A percentile compares a stretch with the other conserved stretches of the same genome.
phyloP scores from a whole-genome alignment of 345 rosid species.

The Viola odorata region DNA sequence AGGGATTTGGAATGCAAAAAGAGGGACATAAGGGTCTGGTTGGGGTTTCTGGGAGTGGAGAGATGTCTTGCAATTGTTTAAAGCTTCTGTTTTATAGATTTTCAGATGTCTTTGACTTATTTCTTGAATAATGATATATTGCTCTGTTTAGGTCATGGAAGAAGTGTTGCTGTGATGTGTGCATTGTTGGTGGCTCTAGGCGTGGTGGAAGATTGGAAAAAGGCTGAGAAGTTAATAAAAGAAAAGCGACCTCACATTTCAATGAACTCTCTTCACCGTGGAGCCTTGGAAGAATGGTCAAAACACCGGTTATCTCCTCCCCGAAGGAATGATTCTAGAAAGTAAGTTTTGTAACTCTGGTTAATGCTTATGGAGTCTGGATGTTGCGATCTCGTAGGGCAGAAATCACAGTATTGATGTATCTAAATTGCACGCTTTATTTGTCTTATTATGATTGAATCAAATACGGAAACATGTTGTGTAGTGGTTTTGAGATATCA shows the following conservation, averaged over 20 bases:
- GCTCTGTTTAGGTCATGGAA: conserved; percentile 53
- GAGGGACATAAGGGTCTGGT: no score
- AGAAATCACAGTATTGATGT: conserved; percentile 1
- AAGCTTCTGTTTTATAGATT: no score
- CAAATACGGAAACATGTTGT: no score
- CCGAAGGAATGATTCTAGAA: conserved; percentile 11
- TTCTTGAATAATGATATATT: not conserved
- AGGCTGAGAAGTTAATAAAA: conserved; percentile 46
- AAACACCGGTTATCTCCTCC: conserved; percentile 35
- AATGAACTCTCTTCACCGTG: conserved; percentile 47
- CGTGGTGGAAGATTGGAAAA: conserved; percentile 57
- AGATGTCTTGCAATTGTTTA: not conserved
- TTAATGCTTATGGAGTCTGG: no score
- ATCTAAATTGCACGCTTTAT: no score
- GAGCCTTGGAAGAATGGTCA: conserved; percentile 63
- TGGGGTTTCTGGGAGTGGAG: not conserved
- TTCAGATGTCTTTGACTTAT: not conserved
- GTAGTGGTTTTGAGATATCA: not conserved
- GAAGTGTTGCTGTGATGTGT: conserved; percentile 66
- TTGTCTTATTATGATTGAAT: no score
- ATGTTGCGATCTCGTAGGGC: not conserved
- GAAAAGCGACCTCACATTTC: conserved; percentile 45
- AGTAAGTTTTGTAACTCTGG: conserved; percentile 1
- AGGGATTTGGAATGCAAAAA: no score
- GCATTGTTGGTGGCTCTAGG: conserved; percentile 59